Evolutionary conservation across 176 grass and related monocot species (phyloP), one percentile per base, ranked within the genome.

Genomic region (Secale cereale): DNA sequence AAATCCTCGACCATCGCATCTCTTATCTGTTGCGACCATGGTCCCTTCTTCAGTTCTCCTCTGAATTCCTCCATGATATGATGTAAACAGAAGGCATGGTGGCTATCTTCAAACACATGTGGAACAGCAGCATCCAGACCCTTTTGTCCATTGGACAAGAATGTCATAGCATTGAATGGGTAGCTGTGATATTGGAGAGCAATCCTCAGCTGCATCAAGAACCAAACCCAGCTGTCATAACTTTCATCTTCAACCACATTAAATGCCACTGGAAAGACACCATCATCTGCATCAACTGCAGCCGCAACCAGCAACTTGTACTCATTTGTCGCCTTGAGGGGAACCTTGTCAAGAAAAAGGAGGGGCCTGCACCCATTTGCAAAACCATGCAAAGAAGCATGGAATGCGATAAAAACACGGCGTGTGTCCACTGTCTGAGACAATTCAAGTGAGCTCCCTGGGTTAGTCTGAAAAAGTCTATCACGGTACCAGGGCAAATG

Each of bases 291-390:
- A 78, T 98, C 95, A 25, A 98, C 95, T n/a, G 91, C 91, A 70
- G 95, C 93, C 4, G 93, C 93, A 70, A 92, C 87, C 26, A 98
- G 83, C 67, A 98, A 89, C 78, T 94, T 94, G 82, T 91, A 95
- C 77, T 98, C 90, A 65, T 95, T 95, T 39, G 84, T 98, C 27
- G 93, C 86, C 81, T 98, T 98, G 36, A 98, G 74, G 39, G 95
- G 93, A 82, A 98, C 91, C 80, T 89, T 95, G 78, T 98, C 95
- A 82, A 98, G 93, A 88, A 98, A n/a, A n/a, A n/a, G n/a, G n/a
- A n/a, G n/a, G 27, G 95, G 91, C 10, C 91, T 94, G 23, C 95
- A 98, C 15, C 95, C 95, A 81, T 81, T 88, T 82, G 83, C 71
- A 76, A 98, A 98, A 46, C 95, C 95, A 15, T 95, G 91, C 85